phyloP scores from a whole-genome alignment of 2,329 filamentous ascomycete genomes.

The Pseudogymnoascus sp. region DNA sequence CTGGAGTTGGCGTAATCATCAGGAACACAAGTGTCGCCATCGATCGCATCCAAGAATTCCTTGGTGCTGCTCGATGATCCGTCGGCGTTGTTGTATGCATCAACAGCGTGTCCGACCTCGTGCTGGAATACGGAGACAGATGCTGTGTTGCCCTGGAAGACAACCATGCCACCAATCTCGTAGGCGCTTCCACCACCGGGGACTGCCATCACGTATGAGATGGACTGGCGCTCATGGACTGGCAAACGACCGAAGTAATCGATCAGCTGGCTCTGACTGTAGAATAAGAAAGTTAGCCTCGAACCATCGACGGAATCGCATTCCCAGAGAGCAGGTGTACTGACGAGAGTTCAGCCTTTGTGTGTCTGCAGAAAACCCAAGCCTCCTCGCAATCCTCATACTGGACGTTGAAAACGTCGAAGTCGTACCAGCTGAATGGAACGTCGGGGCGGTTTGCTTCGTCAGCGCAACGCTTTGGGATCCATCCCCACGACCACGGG shows the following conservation, averaged over 20 bases:
- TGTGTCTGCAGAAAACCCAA: constrained; percentile 29
- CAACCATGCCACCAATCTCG: constrained; percentile 18
- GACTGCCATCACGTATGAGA: constrained; percentile 21
- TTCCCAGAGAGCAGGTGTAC: neutral
- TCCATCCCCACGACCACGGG: neutral
- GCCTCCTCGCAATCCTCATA: constrained; percentile 24
- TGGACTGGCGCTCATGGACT: constrained; percentile 23
- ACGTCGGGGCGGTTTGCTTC: neutral
- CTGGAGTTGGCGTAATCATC: constrained; percentile 18
- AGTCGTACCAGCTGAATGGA: constrained; percentile 16
- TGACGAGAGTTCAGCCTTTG: constrained; percentile 17
- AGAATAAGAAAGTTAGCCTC: constrained; percentile 4
- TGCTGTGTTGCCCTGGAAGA: constrained; percentile 11
- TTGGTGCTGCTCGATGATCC: constrained; percentile 2
- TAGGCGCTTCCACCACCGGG: constrained; percentile 15
- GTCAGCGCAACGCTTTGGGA: neutral
- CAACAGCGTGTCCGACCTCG: constrained; percentile 8
- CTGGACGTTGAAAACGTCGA: constrained; percentile 22
- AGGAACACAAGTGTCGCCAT: constrained; percentile 5
- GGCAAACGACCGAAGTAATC: constrained; percentile 24
- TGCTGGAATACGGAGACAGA: constrained; percentile 4
- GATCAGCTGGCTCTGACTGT: neutral
- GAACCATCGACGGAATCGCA: neutral
- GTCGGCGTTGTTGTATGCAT: constrained; percentile 5
- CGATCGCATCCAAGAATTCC: constrained; percentile 1